These are phyloP conservation scores for Suhomyces coccinellae DNA, from an alignment of 1,139 yeast species.

Conservation along the genomic window DNA sequence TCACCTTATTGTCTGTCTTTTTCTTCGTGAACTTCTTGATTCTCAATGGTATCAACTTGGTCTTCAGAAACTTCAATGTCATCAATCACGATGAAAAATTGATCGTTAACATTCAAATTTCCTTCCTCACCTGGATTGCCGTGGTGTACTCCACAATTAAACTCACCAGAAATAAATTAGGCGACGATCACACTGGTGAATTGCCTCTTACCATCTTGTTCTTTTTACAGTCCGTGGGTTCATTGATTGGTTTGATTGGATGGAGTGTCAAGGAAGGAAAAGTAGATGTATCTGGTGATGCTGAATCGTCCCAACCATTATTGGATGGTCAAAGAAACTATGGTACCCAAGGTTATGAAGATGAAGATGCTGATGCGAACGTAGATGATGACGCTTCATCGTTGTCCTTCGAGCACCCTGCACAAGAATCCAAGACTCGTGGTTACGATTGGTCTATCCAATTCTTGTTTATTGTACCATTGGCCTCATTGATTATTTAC, in stretches of 20 bases:
- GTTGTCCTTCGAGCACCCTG: constrained; percentile 15
- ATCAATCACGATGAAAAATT: constrained; percentile 71
- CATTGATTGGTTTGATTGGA: constrained; percentile 55
- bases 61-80: constrained; percentile 52
- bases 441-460: constrained; percentile 84
- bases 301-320: constrained; percentile 33
- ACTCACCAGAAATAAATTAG: constrained; percentile 38
- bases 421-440: constrained; percentile 35
- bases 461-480: constrained; percentile 64
- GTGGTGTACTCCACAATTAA: constrained; percentile 50
- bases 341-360: constrained; percentile 24
- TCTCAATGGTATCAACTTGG: constrained; percentile 45
- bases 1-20: constrained; percentile 49
- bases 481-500: constrained; percentile 55
- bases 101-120: constrained; percentile 58
- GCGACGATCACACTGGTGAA: constrained; percentile 61
- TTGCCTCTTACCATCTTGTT: constrained; percentile 55
- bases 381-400: constrained; percentile 16
- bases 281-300: constrained; percentile 10
- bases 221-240: constrained; percentile 49
- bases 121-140: constrained; percentile 56
- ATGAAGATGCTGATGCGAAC: constrained; percentile 15
- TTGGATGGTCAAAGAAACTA: constrained; percentile 23
- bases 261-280: constrained; percentile 32
- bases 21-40: constrained; percentile 56